phyloP scores from a whole-genome alignment of 257 asterid species.

The Scutellaria minor region DNA sequence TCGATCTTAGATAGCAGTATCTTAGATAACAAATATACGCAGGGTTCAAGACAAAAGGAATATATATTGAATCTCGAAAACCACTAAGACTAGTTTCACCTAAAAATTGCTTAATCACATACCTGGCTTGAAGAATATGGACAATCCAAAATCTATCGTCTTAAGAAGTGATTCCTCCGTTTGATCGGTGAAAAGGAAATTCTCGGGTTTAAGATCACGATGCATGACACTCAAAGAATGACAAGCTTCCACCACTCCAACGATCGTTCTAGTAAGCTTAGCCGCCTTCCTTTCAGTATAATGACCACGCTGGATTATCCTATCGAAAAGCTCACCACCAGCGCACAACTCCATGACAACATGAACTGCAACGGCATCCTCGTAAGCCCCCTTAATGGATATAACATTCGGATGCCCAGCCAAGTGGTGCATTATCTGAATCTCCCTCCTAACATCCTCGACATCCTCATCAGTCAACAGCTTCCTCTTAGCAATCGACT shows the following conservation, averaged over 20 bases:
- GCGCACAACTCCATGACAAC: constrained; percentile 93
- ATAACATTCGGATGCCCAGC: constrained; percentile 90
- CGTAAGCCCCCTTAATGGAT: constrained; percentile 90
- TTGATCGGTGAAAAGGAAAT: constrained; percentile 82
- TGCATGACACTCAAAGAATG: constrained; percentile 97
- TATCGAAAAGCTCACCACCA: constrained; percentile 93
- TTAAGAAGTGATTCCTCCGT: constrained; percentile 92
- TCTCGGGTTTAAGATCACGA: constrained; percentile 97
- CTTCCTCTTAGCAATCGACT: constrained; percentile 95
- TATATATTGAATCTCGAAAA: not conserved
- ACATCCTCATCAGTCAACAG: constrained; percentile 83
- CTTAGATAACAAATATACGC: not conserved
- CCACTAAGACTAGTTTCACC: not conserved
- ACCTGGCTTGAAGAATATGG: constrained; percentile 97
- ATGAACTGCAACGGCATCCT: constrained; percentile 89
- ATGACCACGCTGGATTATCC: constrained; percentile 92
- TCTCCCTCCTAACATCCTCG: constrained; percentile 95
- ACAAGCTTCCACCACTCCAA: constrained; percentile 96
- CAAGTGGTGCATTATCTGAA: constrained; percentile 98
- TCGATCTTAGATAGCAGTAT: not conserved
- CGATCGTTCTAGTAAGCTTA: constrained; percentile 91
- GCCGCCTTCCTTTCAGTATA: constrained; percentile 95
- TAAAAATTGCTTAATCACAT: not conserved
- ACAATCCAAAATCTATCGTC: constrained; percentile 91
- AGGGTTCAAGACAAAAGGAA: not conserved